These are phyloP conservation scores for Solanum boliviense DNA, from an alignment of 257 asterid species.

Conservation along the genomic window DNA sequence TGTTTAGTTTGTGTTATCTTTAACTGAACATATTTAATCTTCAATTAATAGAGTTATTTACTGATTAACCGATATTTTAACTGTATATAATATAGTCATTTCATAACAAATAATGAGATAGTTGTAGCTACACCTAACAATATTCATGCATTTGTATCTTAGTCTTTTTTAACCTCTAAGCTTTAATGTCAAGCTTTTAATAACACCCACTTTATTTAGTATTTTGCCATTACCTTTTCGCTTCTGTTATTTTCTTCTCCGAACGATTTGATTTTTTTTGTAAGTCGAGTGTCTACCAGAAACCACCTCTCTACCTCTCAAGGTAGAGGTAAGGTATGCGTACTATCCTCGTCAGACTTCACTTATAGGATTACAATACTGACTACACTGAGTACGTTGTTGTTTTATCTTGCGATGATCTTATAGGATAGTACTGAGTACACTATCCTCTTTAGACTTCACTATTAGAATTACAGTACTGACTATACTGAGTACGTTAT, in stretches of 20 bases:
- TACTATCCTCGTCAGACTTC: background rate
- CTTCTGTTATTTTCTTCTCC: background rate
- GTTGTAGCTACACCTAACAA: background rate
- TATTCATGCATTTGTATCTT: background rate
- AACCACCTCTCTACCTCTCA: background rate
- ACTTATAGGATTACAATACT: background rate
- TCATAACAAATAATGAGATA: background rate
- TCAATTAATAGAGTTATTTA: background rate
- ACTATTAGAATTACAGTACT: no score
- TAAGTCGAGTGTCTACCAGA: background rate
- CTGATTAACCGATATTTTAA: background rate
- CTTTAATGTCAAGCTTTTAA: background rate
- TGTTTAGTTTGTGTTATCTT: background rate
- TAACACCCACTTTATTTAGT: background rate
- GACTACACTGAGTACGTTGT: background rate
- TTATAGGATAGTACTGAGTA: no score
- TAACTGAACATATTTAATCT: background rate
- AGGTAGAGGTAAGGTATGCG: no score
- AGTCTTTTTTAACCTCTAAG: background rate
- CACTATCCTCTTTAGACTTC: background rate
- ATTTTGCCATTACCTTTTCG: background rate
- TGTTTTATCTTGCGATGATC: background rate
- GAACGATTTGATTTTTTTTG: background rate
- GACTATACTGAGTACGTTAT: background rate
- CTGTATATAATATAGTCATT: background rate